These are phyloP conservation scores for Nadsonia starkeyi-henricii DNA, from an alignment of 1,139 yeast genomes.

Conservation along the genomic window DNA sequence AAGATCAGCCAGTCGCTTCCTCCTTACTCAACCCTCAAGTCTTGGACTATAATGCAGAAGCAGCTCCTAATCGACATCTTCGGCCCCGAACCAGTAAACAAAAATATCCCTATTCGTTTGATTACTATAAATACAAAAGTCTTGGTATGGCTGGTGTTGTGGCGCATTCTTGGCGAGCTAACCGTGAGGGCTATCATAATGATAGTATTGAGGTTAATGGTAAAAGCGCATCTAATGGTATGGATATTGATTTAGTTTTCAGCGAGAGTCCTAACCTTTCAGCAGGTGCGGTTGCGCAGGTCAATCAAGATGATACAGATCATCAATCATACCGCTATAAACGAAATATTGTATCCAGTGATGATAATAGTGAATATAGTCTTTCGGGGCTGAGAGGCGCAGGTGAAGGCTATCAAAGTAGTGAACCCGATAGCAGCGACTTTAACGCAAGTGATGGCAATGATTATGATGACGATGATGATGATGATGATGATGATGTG, in stretches of 20 bases:
- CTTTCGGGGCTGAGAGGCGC: constrained; percentile 6
- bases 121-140: background rate
- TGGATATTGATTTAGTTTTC: background rate
- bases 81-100: background rate
- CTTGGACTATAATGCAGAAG: background rate
- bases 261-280: background rate
- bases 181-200: background rate
- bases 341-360: background rate
- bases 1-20: too few relatives aligned
- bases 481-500: background rate
- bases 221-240: background rate
- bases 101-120: background rate
- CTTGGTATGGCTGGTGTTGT: background rate
- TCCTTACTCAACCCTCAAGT: background rate
- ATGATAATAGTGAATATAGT: background rate
- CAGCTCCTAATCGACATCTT: background rate
- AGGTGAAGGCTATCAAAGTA: constrained; percentile 5
- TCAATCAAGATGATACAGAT: background rate
- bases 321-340: background rate
- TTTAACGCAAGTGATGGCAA: background rate
- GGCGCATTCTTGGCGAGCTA: background rate
- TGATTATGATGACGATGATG: background rate
- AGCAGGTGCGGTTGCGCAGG: background rate
- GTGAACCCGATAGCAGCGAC: too few relatives aligned
- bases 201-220: background rate